Evolutionary conservation across 2,329 filamentous ascomycete species (phyloP).

Genomic region (Cercospora janseana): DNA sequence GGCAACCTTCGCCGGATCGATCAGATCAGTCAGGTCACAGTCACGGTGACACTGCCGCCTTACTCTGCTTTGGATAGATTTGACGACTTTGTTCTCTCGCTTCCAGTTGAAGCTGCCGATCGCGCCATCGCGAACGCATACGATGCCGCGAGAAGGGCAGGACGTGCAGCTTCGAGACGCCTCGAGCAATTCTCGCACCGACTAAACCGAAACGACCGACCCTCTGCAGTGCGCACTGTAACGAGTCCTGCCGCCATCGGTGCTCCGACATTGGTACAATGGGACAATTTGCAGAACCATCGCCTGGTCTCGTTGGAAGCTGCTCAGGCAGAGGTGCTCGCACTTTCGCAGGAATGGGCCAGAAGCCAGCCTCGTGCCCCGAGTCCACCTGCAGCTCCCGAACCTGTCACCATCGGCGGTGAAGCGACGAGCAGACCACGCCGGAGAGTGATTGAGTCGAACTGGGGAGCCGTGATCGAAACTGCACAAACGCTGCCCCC

Average conservation of each 20-base stretch:
- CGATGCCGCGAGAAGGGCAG: neutral
- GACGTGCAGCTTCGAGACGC: neutral
- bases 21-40: no score
- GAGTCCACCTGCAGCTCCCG: neutral
- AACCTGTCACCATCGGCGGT: no score
- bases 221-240: no score
- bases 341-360: no score
- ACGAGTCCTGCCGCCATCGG: neutral
- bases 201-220: neutral
- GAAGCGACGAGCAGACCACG: neutral
- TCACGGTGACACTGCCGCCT: no score
- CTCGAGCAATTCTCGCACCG: neutral
- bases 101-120: constrained; percentile 1
- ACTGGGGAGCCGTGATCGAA: neutral
- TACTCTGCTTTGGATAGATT: neutral
- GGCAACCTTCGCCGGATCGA: no score
- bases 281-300: neutral
- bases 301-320: neutral
- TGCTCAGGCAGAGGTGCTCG: no score
- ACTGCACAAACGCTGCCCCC: neutral
- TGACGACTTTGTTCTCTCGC: neutral
- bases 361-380: no score
- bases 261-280: neutral
- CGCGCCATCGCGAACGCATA: neutral
- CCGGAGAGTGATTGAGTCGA: neutral